Conservation (phyloP, 192 early-diverging fungal genomes). For the Coemansia furcata region DNA sequence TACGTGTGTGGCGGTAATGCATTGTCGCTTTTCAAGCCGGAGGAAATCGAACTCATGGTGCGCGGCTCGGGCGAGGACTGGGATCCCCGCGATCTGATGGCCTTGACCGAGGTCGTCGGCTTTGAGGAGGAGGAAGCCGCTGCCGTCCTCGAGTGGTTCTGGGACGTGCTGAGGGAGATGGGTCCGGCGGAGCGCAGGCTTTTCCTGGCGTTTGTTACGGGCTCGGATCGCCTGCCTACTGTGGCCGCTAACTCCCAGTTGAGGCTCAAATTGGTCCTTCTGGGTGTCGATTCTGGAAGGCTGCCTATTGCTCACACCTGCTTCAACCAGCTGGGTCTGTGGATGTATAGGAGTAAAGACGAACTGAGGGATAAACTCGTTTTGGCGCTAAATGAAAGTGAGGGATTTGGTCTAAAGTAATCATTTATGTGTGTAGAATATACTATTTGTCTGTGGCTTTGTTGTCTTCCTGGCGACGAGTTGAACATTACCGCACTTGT, state of each 20-base stretch:
- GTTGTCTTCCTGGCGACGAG: neutral
- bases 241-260: conserved; percentile 60
- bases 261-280: conserved; percentile 67
- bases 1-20: conserved; percentile 87
- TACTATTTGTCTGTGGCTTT: neutral
- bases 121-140: conserved; percentile 46
- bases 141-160: conserved; percentile 66
- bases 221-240: conserved; percentile 87
- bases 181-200: conserved; percentile 62
- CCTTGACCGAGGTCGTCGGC: conserved; percentile 54
- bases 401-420: conserved; percentile 74
- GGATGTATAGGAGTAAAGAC: conserved; percentile 66
- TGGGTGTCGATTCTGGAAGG: conserved; percentile 61
- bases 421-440: conserved; percentile 2
- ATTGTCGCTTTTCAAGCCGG: conserved; percentile 79
- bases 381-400: conserved; percentile 75
- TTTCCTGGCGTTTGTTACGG: conserved; percentile 86
- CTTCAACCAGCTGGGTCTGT: conserved; percentile 88
- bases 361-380: conserved; percentile 68
- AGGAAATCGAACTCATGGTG: conserved; percentile 90
- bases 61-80: conserved; percentile 71
- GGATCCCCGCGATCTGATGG: conserved; percentile 27
- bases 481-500: neutral
- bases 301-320: conserved; percentile 93
- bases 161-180: conserved; percentile 75